Conservation (phyloP, 352 stramenopile genomes). For the Globisporangium okanoganense region DNA sequence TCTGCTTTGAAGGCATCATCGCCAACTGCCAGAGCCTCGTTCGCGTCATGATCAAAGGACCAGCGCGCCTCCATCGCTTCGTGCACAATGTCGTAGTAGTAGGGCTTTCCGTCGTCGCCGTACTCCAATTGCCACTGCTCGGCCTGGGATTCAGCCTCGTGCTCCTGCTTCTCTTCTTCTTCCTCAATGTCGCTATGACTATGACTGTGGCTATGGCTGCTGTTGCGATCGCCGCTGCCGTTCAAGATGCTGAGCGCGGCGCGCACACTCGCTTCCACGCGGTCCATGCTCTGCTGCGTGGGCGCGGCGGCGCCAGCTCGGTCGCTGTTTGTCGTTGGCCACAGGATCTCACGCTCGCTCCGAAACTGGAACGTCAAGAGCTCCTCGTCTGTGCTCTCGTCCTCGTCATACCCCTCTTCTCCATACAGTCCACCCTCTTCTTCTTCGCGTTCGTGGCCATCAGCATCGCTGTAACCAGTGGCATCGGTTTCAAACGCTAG, state of each 20-base stretch:
- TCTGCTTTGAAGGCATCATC: conserved; percentile 6
- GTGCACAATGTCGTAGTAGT: conserved; percentile 16
- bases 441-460: not conserved
- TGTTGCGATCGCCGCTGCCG: conserved; percentile 13
- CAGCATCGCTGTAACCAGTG: not conserved
- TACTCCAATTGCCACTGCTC: conserved; percentile 11
- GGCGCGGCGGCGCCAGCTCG: not conserved
- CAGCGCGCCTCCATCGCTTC: conserved; percentile 25
- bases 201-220: conserved; percentile 1
- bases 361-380: conserved; percentile 12
- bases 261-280: conserved; percentile 49
- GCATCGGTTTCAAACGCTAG: not conserved
- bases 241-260: conserved; percentile 52
- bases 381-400: conserved; percentile 1
- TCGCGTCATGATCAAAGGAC: conserved; percentile 6
- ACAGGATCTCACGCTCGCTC: not conserved
- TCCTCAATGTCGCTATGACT: conserved; percentile 23
- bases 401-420: not conserved
- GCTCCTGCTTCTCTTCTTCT: conserved; percentile 11
- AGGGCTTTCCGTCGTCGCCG: conserved; percentile 12
- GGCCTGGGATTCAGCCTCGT: not conserved
- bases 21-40: not conserved
- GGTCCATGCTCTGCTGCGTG: conserved; percentile 22
- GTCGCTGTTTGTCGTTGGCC: not conserved
- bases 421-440: not conserved